Base-by-base conservation (phyloP, 1,284 basidiomycete genomes). In the Trichosporon sp. region DNA sequence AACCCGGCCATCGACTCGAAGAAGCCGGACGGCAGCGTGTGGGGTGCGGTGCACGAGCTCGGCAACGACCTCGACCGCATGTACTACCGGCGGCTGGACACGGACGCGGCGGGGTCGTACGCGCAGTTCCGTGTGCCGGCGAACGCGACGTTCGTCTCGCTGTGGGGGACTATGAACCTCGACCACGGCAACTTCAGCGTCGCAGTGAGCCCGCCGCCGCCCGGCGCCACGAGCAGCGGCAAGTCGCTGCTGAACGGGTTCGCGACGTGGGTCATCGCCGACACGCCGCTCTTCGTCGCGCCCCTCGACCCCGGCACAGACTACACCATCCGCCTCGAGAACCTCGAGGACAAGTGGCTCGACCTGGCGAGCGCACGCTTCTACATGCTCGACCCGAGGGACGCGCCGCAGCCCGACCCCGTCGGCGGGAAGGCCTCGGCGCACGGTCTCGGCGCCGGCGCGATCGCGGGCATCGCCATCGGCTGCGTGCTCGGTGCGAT, bases 141-240 rank as follows among this genome's bases (percentile, higher is more conserved):
- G 3, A 51, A 51, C 42, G 13, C 44, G 3, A 51, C 42, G 5
- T 7, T 65, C 7, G 27, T 51, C 8, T 12, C 42, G 2, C 31
- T 65, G 21, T 23, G 29, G 15, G 64, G 64, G 8, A 32, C 64
- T 11, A 32, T 51, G 15, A 34, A 47, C 27, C 21, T 18, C 29
- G 44, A 65, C 29, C 64, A 65, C 12, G 64, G 44, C 15, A n/a
- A 51, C 64, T 65, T 47, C 44, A 51, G 29, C 4, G 44, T 65
- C 18, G 15, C 42, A 1, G 29, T 65, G 5, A 15, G 8, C 12
- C 64, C 64, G 3, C 29, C 25, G 2, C 64, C 64, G 9, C 62
- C 62, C 23, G 23, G 21, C 1, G 23, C 32, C 15, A 42, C 18
- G 23, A 18, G 42, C 3, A n/a, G 32, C 15, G 29, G n/a, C 29